Base-by-base conservation (phyloP, 2,329 filamentous ascomycete species). In the Calonectria pteridis region DNA sequence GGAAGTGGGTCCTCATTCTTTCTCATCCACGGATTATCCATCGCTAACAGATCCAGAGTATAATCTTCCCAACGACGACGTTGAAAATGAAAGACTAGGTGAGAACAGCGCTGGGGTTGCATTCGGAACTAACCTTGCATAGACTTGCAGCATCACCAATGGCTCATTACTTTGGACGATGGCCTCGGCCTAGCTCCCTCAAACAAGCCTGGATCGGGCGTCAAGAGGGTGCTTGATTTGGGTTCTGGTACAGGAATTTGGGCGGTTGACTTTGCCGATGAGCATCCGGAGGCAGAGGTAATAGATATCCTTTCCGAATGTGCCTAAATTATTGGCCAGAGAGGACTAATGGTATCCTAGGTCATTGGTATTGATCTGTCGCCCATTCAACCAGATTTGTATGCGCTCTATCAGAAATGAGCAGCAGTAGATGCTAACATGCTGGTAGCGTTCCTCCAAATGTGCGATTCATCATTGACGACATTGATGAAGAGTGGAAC, bases 401-500 rank as follows among this genome's bases (percentile, higher is more conserved):
- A 63, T 31, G 67, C 3, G 35, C 10, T 3, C 13, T 1, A 26
- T n/a, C 29, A 4, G 13, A 5, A 6, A 23, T n/a, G 23, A 31
- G 14, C 6, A 14, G 2, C 1, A 9, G 2, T 28, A 53, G 29
- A 51, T 6, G 6, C 33, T 23, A 18, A 58, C 14, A 20, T 18
- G 2, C 7, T 11, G 6, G 18, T 16, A 73, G 71, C 6, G 71
- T 73, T 6, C 62, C 71, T 3, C 63, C 62, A 29, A 73, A 73
- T n/a, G 59, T 73, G 11, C 49, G 46, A 0, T 73, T 73, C 20
- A 40, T 62, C 43, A 53, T 73, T 29, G 71, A 73, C 18, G 71
- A 73, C 16, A 59, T 73, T 23, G 71, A 73, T 1, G 71, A 73
- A 23, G 51, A 58, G 13, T 73, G 72, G 72, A 63, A 31, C 33